These are phyloP conservation scores for Fraxinus greggii DNA, from an alignment of 305 asterid species.

Conservation along the genomic window DNA sequence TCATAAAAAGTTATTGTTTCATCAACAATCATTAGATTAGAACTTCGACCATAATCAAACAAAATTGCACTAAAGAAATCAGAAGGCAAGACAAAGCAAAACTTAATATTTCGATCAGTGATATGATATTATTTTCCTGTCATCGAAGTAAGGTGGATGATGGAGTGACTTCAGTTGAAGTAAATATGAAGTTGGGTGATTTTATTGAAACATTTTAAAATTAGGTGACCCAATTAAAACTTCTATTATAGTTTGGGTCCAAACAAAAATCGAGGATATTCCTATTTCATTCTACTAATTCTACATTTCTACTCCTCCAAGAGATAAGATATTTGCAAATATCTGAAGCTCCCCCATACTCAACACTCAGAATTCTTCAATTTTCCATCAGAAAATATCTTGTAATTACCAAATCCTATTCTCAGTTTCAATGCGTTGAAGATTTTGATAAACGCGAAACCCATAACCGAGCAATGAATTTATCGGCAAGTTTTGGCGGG, in stretches of 20 bases:
- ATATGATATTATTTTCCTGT: background rate
- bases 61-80: background rate
- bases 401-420: background rate
- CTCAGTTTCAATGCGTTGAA: slow-evolving; percentile 2
- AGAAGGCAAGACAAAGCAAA: background rate
- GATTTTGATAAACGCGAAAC: background rate
- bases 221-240: background rate
- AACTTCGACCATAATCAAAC: background rate
- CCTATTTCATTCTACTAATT: background rate
- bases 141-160: background rate
- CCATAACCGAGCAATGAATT: slow-evolving; percentile 44
- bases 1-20: background rate
- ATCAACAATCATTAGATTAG: background rate
- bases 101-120: background rate
- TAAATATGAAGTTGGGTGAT: background rate
- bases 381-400: background rate
- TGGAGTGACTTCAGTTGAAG: background rate
- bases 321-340: background rate
- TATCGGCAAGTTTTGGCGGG: slow-evolving; percentile 60
- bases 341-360: background rate
- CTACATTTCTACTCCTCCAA: background rate
- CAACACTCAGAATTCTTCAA: background rate
- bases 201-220: background rate
- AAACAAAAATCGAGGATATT: background rate
- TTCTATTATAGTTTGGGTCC: background rate